Evolutionary conservation across 73 alveolate genomes (phyloP), one percentile per base, ranked within the genome.

Genomic region (Paramecium primaurelia): DNA sequence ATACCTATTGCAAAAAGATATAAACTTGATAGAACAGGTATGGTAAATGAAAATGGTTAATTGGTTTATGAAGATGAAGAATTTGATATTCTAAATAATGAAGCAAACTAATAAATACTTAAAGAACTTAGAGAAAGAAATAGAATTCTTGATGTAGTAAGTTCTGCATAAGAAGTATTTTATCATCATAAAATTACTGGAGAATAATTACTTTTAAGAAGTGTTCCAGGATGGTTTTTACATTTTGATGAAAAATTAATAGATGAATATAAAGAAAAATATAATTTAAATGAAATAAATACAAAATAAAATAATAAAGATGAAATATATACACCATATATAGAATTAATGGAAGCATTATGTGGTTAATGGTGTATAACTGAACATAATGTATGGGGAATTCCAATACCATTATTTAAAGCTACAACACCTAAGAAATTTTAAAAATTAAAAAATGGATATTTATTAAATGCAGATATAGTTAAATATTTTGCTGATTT

Each of bases 321-420:
- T 73, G 26, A 40, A 73, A 73, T 34, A 3, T 73, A 37, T 38
- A 37, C 87, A 16, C 36, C 87, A 36, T 73, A 73, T 20, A 32
- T 18, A 30, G 87, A 73, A 37, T 73, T 73, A 40, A 73, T 73
- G 64, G 87, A 73, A 73, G 22, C 60, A 37, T 40, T 73, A 36
- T 73, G 59, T 38, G 87, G 87, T 30, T 34, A 73, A 73, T 95
- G 96, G 98, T 92, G 98, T 54, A 93, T 95, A 11, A 83, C 96
- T 8, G 96, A 95, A 32, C 44, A 85, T 85, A 88, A 85, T 47
- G 58, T 73, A 14, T 95, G 98, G 98, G 98, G 98, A 1, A 93
- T 93, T 20, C 98, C 98, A 8, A 86, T 95, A 1, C 98, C 98
- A 22, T 92, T 59, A 71, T 95, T 95, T 44, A 28, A 16, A 16